Evolutionary conservation across 2,329 filamentous ascomycete genomes (phyloP), one percentile per base, ranked within the genome.

Genomic region (Fusarium subtropicale): DNA sequence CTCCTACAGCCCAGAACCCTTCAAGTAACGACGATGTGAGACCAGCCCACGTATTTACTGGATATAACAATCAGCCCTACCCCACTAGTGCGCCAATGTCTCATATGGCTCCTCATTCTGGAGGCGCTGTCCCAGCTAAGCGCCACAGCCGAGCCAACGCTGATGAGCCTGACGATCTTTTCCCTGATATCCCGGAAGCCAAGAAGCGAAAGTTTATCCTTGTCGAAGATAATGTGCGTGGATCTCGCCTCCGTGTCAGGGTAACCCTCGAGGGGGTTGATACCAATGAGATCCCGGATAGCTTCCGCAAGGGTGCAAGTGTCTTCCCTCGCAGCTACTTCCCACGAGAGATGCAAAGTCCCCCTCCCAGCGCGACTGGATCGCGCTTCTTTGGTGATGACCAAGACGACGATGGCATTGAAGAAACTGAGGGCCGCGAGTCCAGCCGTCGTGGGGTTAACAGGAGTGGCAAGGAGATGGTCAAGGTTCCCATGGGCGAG

Each of bases 141-240:
- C 78, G 74, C 71, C 76, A 78, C 58, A 76, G 75, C 65, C 76
- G 75, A 50, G 80, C 86, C 70, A 84, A 86, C 62, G 83, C 85
- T 66, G 84, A 90, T 74, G 86, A 88, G 65, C 82, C 91, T 54
- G 87, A 89, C 18, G 89, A 90, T 50, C 87, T 97, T 45, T 97
- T 97, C 79, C 93, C 93, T 50, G 91, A 96, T 71, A 87, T 97
- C 54, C 94, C 94, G 2, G 93, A 96, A 75, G 90, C 91, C 54
- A 97, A 97, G 82, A 93, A 93, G 76, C 91, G 95, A 77, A 98
- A 97, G 80, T 98, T 98, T 80, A 97, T 98, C 72, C 88, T 98
- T 12, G 94, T 98, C 30, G 94, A 97, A 71, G 95, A 98, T 78
- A 90, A 89, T 54, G 91, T 94, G 66, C 91, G 93, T 36, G 91